phyloP scores from a whole-genome alignment of 495 filamentous ascomycete genomes.

The Lasiosphaeria miniovina region DNA sequence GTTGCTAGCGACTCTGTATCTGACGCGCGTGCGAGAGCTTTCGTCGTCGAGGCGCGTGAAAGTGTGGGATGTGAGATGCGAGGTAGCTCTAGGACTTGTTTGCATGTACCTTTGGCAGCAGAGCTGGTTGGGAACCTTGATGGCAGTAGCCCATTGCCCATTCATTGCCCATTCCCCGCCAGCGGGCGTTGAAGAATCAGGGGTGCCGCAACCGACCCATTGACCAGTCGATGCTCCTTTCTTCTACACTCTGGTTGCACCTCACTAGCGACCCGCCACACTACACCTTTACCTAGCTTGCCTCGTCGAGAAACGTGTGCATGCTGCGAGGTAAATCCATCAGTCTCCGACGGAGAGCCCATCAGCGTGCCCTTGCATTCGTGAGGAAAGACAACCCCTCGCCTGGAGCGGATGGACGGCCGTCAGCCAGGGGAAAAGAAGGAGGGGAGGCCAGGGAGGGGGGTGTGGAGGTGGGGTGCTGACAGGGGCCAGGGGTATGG shows the following conservation, averaged over 20 bases:
- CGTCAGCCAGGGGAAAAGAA: background rate
- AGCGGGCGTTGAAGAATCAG: background rate
- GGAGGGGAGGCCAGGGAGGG: constrained; percentile 9
- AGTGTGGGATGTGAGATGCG: background rate
- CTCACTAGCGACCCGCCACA: constrained; percentile 1
- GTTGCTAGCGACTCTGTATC: background rate
- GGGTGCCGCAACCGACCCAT: constrained; percentile 1
- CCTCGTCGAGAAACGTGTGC: constrained; percentile 28
- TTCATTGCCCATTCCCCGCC: too few relatives aligned
- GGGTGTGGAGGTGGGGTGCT: constrained; percentile 18
- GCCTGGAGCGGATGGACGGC: constrained; percentile 12
- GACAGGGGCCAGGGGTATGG: background rate
- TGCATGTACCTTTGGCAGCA: background rate
- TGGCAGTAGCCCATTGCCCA: constrained; percentile 8
- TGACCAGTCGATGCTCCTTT: constrained; percentile 8
- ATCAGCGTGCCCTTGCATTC: constrained; percentile 26
- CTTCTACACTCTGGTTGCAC: background rate
- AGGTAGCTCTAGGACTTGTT: background rate
- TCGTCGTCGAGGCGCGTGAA: constrained; percentile 1
- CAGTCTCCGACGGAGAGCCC: constrained; percentile 12
- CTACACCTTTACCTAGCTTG: constrained; percentile 8
- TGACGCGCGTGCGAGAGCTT: constrained; percentile 5
- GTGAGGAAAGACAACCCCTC: constrained; percentile 19
- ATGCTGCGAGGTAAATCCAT: constrained; percentile 36
- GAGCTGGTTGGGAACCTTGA: constrained; percentile 20